Evolutionary conservation across 1,284 basidiomycete species (phyloP), one percentile per base, ranked within the genome.

Genomic region (Schizopora paradoxa): DNA sequence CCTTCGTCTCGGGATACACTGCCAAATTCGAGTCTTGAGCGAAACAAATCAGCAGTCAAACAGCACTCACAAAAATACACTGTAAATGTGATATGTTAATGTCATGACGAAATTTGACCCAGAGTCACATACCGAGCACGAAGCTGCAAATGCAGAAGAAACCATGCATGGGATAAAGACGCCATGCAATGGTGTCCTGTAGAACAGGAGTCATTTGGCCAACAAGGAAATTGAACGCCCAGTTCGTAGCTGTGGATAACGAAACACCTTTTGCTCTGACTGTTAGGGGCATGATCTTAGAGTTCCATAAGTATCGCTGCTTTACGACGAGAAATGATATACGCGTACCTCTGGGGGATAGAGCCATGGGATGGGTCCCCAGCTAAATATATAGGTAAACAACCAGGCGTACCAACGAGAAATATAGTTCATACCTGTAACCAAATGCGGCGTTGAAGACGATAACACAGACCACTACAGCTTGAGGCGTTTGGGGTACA

Each of bases 381-480:
- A 83, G 53, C 76, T 77, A 45, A n/a, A 32, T 21, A 16, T 16
- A 48, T 16, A 19, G 40, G 34, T 42, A 26, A 42, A 36, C 5
- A 18, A 8, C 11, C 32, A 29, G 16, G 19, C 35, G 66, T 61
- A 35, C 16, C 29, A 32, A 58, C 16, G 13, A 25, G 13, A 37
- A 36, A 16, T 21, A 40, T 27, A 41, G 38, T 51, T 48, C 58
- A 49, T 62, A 77, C 64, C 84, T 88, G 60, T 83, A 91, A 13
- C 93, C 94, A 60, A 97, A 97, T 6, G 86, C 87, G 34, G 90
- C 91, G 56, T 98, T 98, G 75, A 88, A 99, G 39, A 95, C 72
- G 47, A 99, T 84, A 5, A 99, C 91, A 57, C 90, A 96, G 14
- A 77, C 65, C 2, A 98, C 95, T 10, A 98, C 95, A 2, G 91